Percentiles rank a stretch among this genome's conserved stretches.
phyloP scores from a whole-genome alignment of 2,329 filamentous ascomycete genomes.

The Xylaria sp. region DNA sequence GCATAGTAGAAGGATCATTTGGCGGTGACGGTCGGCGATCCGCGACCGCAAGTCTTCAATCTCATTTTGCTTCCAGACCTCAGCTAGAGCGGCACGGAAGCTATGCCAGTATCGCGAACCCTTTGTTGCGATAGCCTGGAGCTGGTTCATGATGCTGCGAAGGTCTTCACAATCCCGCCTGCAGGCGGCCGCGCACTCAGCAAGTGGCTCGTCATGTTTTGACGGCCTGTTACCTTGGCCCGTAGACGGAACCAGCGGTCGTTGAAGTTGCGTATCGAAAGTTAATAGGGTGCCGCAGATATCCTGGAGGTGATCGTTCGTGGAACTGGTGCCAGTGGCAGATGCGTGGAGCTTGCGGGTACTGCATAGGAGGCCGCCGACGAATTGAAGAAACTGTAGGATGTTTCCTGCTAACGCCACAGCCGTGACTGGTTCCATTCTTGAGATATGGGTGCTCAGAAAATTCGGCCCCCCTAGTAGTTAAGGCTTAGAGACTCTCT shows the following conservation, averaged over 20 bases:
- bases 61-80: constrained; percentile 22
- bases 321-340: constrained; percentile 18
- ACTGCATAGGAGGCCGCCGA: constrained; percentile 12
- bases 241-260: neutral
- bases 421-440: constrained; percentile 21
- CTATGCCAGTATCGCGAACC: constrained; percentile 21
- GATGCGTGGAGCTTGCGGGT: constrained; percentile 19
- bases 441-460: no score
- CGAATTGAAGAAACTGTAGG: constrained; percentile 24
- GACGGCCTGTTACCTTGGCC: neutral
- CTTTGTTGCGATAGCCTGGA: constrained; percentile 18
- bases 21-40: constrained; percentile 20
- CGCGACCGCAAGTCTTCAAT: constrained; percentile 24
- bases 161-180: constrained; percentile 24
- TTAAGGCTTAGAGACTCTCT: no score
- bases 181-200: constrained; percentile 18
- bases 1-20: constrained; percentile 21
- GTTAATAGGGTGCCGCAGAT: constrained; percentile 18
- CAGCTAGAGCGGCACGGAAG: constrained; percentile 21
- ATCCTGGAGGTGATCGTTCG: constrained; percentile 22
- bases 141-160: constrained; percentile 20
- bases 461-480: no score
- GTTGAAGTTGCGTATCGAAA: constrained; percentile 13
- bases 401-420: constrained; percentile 24
- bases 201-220: constrained; percentile 16